phyloP scores from a whole-genome alignment of 1,284 basidiomycete species.

The Cutaneotrichosporon sp. region DNA sequence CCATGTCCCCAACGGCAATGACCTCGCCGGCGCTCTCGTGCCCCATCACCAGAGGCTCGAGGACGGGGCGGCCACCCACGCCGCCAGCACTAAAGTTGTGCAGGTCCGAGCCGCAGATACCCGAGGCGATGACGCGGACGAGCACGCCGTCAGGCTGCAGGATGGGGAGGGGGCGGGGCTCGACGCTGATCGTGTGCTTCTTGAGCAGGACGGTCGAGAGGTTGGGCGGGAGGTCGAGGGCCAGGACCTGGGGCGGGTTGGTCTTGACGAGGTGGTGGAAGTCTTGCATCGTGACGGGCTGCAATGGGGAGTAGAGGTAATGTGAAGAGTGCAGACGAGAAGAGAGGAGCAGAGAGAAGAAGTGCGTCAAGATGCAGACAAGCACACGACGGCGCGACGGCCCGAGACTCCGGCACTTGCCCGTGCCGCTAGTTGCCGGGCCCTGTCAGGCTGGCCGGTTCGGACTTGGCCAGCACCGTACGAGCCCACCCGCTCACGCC shows the following conservation, averaged over 20 bases:
- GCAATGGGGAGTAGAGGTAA: too few relatives aligned
- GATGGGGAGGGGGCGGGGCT: conserved; percentile 40
- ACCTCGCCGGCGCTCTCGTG: conserved; percentile 53
- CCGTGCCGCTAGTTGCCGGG: not conserved
- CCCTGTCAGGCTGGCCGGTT: not conserved
- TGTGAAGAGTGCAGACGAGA: too few relatives aligned
- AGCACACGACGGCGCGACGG: too few relatives aligned
- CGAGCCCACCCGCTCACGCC: not conserved
- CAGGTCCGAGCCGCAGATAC: conserved; percentile 50
- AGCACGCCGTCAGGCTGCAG: conserved; percentile 50
- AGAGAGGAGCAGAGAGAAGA: not conserved
- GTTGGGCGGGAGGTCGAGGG: conserved; percentile 42
- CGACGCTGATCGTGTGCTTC: conserved; percentile 42
- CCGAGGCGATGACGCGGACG: conserved; percentile 47
- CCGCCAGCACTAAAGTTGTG: conserved; percentile 49
- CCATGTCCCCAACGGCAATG: conserved; percentile 49
- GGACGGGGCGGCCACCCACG: conserved; percentile 48
- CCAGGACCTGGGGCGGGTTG: conserved; percentile 40
- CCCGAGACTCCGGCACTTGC: too few relatives aligned
- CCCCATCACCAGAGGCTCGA: conserved; percentile 52
- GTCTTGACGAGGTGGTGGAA: conserved; percentile 42
- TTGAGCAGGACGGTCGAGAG: conserved; percentile 42
- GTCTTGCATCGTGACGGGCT: conserved; percentile 41
- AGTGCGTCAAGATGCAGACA: not conserved
- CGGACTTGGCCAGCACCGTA: not conserved